Conservation (phyloP, 768 basidiomycete genomes). For the Imleria badia region DNA sequence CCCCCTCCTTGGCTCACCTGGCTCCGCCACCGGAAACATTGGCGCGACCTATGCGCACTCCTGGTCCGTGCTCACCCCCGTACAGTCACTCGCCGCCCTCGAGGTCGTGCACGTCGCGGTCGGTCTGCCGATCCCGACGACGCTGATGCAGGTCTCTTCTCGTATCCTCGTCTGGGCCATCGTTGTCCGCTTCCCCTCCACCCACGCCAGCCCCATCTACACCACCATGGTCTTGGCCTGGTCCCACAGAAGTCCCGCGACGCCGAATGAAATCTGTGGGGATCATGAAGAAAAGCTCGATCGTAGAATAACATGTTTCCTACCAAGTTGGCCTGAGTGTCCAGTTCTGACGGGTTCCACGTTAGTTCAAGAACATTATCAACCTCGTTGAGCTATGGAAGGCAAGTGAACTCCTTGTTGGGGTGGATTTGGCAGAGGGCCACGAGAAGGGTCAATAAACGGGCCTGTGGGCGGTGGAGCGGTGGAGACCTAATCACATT, state of each 20-base stretch:
- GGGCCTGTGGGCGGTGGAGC: background rate
- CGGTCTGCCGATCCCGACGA: constrained; percentile 72
- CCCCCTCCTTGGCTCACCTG: too few species aligned
- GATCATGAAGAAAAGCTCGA: too few species aligned
- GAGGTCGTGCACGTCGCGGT: constrained; percentile 82
- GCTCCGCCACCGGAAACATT: too few species aligned
- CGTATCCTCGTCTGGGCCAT: constrained; percentile 87
- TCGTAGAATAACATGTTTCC: too few species aligned
- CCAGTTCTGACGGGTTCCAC: too few species aligned
- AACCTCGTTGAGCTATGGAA: constrained; percentile 98
- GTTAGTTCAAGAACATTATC: constrained; percentile 94
- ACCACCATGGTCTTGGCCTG: constrained; percentile 92
- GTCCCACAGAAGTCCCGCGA: constrained; percentile 91
- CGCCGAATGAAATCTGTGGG: too few species aligned
- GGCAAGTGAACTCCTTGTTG: constrained; percentile 91
- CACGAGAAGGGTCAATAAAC: constrained; percentile 35
- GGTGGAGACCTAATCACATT: constrained; percentile 6
- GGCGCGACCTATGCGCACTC: constrained; percentile 40
- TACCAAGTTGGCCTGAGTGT: too few species aligned
- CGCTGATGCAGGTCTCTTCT: constrained; percentile 76
- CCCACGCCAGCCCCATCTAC: constrained; percentile 75
- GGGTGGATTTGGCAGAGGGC: constrained; percentile 88
- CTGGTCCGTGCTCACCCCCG: constrained; percentile 60
- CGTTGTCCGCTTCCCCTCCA: constrained; percentile 36
- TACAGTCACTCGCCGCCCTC: constrained; percentile 81